Evolutionary conservation across 1,284 basidiomycete genomes (phyloP).

Genomic region (Microbotryomycetes sp.): DNA sequence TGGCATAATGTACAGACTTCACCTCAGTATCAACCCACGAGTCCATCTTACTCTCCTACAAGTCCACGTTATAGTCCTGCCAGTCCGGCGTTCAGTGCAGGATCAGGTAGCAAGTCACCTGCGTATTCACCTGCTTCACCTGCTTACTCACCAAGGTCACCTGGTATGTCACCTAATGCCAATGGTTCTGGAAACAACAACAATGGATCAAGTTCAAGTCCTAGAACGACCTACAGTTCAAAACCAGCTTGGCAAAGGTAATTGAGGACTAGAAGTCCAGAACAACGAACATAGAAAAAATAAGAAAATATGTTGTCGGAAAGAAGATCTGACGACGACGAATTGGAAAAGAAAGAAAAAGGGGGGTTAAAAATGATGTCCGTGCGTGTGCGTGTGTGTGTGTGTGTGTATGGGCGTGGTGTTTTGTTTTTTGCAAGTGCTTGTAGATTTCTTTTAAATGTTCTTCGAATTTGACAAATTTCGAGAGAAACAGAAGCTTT

Average conservation of each 20-base stretch:
- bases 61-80: slow-evolving; percentile 29
- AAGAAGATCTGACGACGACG: too few relatives aligned
- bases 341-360: too few relatives aligned
- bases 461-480: too few relatives aligned
- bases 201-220: not conserved
- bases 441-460: too few relatives aligned
- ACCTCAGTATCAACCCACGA: slow-evolving; percentile 4
- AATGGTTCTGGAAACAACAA: too few relatives aligned
- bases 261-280: not conserved
- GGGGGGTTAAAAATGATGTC: too few relatives aligned
- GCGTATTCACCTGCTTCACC: slow-evolving; percentile 16
- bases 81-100: slow-evolving; percentile 8
- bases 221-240: not conserved
- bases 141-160: slow-evolving; percentile 9
- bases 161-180: not conserved
- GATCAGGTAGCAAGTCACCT: slow-evolving; percentile 7
- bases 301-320: too few relatives aligned
- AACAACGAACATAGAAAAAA: too few relatives aligned
- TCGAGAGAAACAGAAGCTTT: too few relatives aligned
- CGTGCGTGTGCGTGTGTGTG: too few relatives aligned
- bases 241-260: not conserved
- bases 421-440: too few relatives aligned
- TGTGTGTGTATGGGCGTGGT: too few relatives aligned
- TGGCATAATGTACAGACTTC: not conserved
- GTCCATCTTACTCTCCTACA: slow-evolving; percentile 39